phyloP scores from a whole-genome alignment of 73 alveolate genomes.

The Stentor coeruleus region DNA sequence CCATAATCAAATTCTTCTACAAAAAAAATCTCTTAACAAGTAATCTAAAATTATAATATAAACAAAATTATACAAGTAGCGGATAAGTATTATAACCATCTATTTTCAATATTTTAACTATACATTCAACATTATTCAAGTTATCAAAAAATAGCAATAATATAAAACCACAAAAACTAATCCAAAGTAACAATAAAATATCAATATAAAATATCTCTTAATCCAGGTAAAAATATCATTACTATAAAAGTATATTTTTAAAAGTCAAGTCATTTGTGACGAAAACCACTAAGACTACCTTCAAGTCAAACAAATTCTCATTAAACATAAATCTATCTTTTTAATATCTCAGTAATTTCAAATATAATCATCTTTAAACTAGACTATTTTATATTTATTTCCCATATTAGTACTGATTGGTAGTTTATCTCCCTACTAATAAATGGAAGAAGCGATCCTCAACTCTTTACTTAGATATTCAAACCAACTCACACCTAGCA shows the following conservation, averaged over 20 bases:
- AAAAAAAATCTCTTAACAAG: too few relatives aligned
- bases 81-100: too few relatives aligned
- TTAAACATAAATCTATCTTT: conserved; percentile 24
- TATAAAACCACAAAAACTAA: neutral
- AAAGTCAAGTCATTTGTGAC: conserved; percentile 60
- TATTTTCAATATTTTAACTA: too few relatives aligned
- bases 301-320: conserved; percentile 44
- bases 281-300: conserved; percentile 55
- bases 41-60: too few relatives aligned
- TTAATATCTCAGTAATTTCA: conserved; percentile 47
- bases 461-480: conserved; percentile 4
- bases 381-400: conserved; percentile 62
- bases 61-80: too few relatives aligned
- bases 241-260: conserved; percentile 59
- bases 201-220: conserved; percentile 22
- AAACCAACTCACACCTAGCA: neutral
- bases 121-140: too few relatives aligned
- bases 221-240: conserved; percentile 54
- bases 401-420: conserved; percentile 49
- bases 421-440: conserved; percentile 25
- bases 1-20: too few relatives aligned
- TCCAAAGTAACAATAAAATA: neutral
- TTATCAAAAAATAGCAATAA: too few relatives aligned
- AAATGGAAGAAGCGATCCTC: conserved; percentile 24
- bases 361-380: conserved; percentile 32